Percentiles rank a stretch among this genome's conserved stretches.
These are phyloP conservation scores for Kluyveromyces wickerhamii DNA, from an alignment of 805 yeast species.

Conservation along the genomic window DNA sequence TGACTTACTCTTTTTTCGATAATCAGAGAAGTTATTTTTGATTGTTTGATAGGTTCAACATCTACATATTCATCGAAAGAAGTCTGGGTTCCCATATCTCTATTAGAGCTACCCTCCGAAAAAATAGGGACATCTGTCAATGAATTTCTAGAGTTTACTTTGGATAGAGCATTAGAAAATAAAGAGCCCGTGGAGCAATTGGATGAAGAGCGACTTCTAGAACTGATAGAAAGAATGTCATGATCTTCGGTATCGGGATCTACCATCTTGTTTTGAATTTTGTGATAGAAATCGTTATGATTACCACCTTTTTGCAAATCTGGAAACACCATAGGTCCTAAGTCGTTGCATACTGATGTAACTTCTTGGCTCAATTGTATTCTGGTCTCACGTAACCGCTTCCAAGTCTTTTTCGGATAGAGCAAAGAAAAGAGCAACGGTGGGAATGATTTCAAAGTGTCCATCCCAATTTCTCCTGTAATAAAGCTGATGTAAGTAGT, in stretches of 20 bases:
- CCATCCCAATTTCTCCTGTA: constrained; percentile 89
- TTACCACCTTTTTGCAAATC: constrained; percentile 49
- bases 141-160: constrained; percentile 54
- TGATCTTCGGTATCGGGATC: constrained; percentile 5
- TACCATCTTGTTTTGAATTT: constrained; percentile 7
- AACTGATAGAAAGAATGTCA: background rate
- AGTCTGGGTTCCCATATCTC: constrained; percentile 2
- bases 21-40: constrained; percentile 19
- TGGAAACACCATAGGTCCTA: constrained; percentile 84
- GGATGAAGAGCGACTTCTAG: constrained; percentile 25
- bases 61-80: constrained; percentile 6
- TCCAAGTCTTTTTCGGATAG: constrained; percentile 36
- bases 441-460: constrained; percentile 67
- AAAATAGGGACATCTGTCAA: constrained; percentile 59
- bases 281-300: constrained; percentile 4
- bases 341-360: constrained; percentile 68
- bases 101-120: constrained; percentile 16
- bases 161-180: constrained; percentile 50
- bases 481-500: constrained; percentile 81
- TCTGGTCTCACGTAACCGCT: constrained; percentile 51
- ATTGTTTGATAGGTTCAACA: constrained; percentile 9
- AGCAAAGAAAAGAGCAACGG: constrained; percentile 49
- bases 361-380: constrained; percentile 57
- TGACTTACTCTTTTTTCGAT: constrained; percentile 18
- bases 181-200: constrained; percentile 29